Base-by-base conservation (phyloP, 1,284 basidiomycete genomes). In the Fomitopsis pinicola region DNA sequence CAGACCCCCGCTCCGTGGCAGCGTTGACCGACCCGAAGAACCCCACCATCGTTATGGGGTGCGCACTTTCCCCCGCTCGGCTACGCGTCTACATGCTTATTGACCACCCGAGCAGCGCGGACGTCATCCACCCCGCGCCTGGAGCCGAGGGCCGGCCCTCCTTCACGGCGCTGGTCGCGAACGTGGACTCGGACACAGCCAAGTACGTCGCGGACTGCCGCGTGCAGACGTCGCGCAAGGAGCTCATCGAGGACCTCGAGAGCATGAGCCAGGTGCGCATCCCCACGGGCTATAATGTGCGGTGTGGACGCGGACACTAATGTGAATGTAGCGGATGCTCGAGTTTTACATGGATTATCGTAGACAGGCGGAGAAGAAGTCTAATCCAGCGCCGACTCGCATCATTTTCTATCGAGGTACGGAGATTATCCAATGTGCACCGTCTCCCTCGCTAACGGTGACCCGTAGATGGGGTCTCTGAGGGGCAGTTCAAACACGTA, bases 61-160 rank as follows among this genome's bases (percentile, higher is more conserved):
- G 71, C 66, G 59, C 64, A 28, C 46, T 30, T 9, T 2, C 28
- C 26, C 42, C 12, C 33, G 4, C 53, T 35, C 15, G 5, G n/a
- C 44, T 19, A 56, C 8, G 5, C 22, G 19, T 33, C 10, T 55
- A 53, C 22, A 22, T 22, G 22, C 53, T 42, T 59, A 26, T 56
- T 59, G 14, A 60, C 36, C 55, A 44, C 52, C 58, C 22, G n/a
- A 63, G 61, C 83, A 85, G 88, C 66, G 88, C 89, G 17, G 89
- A 92, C 72, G 89, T 89, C 42, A 87, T 90, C 33, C 90, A 93
- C 69, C 90, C 91, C 9, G 81, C 88, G 6, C 88, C 90, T 19
- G 89, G 90, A 10, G 83, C 87, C 0, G 82, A 82, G 14, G 87
- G 84, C 14, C 82, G 84, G 3, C 91, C 90, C 0, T 92, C 91